Evolutionary conservation across 768 basidiomycete genomes (phyloP).

Genomic region (Boletus rex-veris): DNA sequence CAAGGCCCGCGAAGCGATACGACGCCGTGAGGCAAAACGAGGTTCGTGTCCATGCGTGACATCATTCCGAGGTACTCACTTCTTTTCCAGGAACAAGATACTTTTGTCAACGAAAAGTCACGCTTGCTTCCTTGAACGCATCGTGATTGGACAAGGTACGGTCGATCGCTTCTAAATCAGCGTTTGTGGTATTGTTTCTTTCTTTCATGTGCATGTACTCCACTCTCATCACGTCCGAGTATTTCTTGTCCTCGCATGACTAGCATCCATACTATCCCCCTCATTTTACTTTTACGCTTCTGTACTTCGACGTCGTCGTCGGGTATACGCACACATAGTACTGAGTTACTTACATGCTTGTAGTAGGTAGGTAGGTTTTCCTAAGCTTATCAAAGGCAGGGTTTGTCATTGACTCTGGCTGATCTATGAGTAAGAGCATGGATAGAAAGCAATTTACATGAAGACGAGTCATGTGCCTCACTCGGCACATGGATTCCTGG

Average conservation of each 20-base stretch:
- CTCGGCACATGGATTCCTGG: too few species aligned
- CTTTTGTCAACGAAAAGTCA: constrained; percentile 24
- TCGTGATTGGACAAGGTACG: neutral
- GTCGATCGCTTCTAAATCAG: neutral
- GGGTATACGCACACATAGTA: constrained; percentile 3
- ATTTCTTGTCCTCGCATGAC: constrained; percentile 1
- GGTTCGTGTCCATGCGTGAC: constrained; percentile 1
- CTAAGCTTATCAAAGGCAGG: constrained; percentile 9
- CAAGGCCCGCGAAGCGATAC: constrained; percentile 9
- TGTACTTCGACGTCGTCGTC: neutral
- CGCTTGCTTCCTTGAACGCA: constrained; percentile 20
- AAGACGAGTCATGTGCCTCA: too few species aligned
- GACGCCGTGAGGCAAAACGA: constrained; percentile 2
- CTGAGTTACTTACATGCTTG: constrained; percentile 10
- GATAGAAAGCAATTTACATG: too few species aligned
- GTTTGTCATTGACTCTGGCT: constrained; percentile 21
- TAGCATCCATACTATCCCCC: constrained; percentile 1
- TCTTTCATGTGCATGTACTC: neutral
- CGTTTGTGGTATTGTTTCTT: neutral
- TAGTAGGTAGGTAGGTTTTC: constrained; percentile 4
- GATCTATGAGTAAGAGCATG: too few species aligned
- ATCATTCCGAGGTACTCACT: neutral
- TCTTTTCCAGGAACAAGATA: neutral
- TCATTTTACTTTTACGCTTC: neutral
- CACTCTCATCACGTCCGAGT: neutral